Conservation (phyloP, 1,284 basidiomycete genomes). For the Ustilago crameri region DNA sequence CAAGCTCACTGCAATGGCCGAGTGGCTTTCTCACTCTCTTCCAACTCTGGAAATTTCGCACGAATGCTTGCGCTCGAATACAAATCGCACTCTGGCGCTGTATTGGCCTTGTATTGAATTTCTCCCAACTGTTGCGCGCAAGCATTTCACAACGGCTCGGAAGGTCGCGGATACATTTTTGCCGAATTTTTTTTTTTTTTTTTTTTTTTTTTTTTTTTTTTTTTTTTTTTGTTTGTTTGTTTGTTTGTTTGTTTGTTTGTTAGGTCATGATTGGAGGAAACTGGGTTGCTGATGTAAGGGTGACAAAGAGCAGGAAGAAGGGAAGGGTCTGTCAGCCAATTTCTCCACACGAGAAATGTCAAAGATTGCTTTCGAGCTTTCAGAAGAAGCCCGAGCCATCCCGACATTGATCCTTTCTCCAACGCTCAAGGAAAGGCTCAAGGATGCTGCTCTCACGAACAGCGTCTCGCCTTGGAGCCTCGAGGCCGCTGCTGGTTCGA, state of each 20-base stretch:
- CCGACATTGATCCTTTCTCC: too few relatives aligned
- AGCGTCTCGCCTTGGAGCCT: conserved; percentile 15
- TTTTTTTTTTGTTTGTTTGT: too few relatives aligned
- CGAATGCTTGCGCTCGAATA: conserved; percentile 27
- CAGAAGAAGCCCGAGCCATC: background rate
- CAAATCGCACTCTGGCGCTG: conserved; percentile 20
- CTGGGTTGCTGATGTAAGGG: background rate
- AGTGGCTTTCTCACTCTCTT: background rate
- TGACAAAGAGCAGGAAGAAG: too few relatives aligned
- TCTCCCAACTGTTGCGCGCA: conserved; percentile 28
- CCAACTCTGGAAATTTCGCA: conserved; percentile 18
- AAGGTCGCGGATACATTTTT: conserved; percentile 7
- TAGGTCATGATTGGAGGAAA: background rate
- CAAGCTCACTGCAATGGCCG: conserved; percentile 18
- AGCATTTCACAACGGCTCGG: conserved; percentile 9
- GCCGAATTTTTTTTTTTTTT: too few relatives aligned
- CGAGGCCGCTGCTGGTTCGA: background rate
- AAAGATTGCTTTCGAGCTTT: background rate
- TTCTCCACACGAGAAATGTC: conserved; percentile 2
- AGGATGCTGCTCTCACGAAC: conserved; percentile 33
- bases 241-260: too few relatives aligned
- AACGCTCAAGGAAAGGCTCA: background rate
- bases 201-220: too few relatives aligned
- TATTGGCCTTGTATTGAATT: too few relatives aligned
- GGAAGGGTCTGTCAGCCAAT: background rate